These are phyloP conservation scores for Circinella minor DNA, from an alignment of 371 early-diverging fungal genomes.

Conservation along the genomic window DNA sequence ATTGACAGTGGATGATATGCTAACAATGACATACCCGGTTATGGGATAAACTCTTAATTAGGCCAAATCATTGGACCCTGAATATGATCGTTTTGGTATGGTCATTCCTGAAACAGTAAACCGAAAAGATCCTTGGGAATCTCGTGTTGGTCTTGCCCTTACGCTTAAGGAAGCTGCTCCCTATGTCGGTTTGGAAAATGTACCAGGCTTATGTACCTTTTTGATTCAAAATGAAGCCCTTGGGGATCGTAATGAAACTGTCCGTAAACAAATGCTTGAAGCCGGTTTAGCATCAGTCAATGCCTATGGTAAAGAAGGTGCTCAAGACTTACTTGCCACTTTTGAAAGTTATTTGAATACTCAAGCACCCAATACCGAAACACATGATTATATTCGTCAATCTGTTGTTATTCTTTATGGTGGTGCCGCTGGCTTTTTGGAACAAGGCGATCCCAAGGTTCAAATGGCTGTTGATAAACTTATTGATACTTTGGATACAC, in stretches of 20 bases:
- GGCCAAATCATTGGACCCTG: conserved; percentile 82
- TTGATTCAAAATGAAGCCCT: conserved; percentile 83
- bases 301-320: conserved; percentile 70
- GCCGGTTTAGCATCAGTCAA: conserved; percentile 84
- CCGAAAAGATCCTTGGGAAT: conserved; percentile 80
- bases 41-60: conserved; percentile 19
- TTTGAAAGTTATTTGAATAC: conserved; percentile 81
- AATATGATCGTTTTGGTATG: conserved; percentile 92
- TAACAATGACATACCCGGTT: no score
- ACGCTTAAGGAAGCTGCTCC: conserved; percentile 78
- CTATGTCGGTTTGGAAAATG: conserved; percentile 56
- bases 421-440: conserved; percentile 87
- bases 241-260: conserved; percentile 83
- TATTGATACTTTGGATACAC: conserved; percentile 89
- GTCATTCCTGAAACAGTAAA: conserved; percentile 85
- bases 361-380: conserved; percentile 61
- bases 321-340: conserved; percentile 69
- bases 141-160: conserved; percentile 82
- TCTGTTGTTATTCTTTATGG: conserved; percentile 92
- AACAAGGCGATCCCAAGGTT: conserved; percentile 74
- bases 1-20: background rate
- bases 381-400: conserved; percentile 85
- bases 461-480: conserved; percentile 84
- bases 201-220: conserved; percentile 72
- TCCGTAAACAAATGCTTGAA: conserved; percentile 85